Evolutionary conservation across 306 rosid genomes (phyloP), one percentile per base, ranked within the genome.

Genomic region (Cucurbita ficifolia): DNA sequence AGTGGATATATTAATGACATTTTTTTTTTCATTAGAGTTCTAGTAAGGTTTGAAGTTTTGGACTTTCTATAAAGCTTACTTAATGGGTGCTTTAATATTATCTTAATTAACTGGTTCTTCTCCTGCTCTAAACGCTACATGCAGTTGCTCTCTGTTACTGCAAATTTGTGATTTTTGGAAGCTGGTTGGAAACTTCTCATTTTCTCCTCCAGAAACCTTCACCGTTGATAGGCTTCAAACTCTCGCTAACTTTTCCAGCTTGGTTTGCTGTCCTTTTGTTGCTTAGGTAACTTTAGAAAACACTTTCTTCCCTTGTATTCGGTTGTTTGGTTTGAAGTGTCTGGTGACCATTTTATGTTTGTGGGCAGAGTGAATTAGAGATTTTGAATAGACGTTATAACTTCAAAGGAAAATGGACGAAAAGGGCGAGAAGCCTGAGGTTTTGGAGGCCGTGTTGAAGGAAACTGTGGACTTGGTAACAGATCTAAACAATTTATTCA

Each of bases 391-490:
- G 6, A 63, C 33, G 49, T 63, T 18, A 39, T 1, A 40, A 4
- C 9, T n/a, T 63, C 50, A 63, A 4, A 69, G 56, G 43, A 48
- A 54, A 53, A 43, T 72, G 76, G 74, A 67, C 76, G 73, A 78
- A 80, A 92, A 83, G 87, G 96, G 74, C 56, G 96, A 94, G 76
- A 89, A 94, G 73, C 79, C 98, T 72, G 85, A 85, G 79, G 92
- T 84, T 9, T 76, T 94, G 84, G 98, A 94, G 38, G 98, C 97
- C 76, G 94, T 94, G 67, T 49, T 94, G 85, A 94, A 94, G 86
- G 98, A 94, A 83, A 81, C 95, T 76, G 98, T 94, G 55, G 98
- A 94, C 89, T 87, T 94, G 97, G 98, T 94, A 94, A 78, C 68
- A 81, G 95, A 90, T 94, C 95, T 94, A 86, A 73, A 60, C 33